Conservation (phyloP, 1,284 basidiomycete species). For the Gymnopus androsaceus region DNA sequence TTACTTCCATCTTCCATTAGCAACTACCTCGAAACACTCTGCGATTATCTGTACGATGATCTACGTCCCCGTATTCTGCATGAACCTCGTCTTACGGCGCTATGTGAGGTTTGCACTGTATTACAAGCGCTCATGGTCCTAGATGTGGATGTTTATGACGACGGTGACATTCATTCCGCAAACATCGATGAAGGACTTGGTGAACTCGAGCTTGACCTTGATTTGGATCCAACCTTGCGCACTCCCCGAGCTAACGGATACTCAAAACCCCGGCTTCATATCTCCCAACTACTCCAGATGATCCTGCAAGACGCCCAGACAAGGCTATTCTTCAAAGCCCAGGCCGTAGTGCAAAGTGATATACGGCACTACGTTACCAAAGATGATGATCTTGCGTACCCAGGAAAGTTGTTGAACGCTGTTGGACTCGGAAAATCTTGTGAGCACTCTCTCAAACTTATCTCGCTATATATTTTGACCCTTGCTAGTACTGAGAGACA, state of each 20-base stretch:
- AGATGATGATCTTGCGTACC: conserved; percentile 81
- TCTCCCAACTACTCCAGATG: conserved; percentile 79
- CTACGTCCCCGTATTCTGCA: conserved; percentile 91
- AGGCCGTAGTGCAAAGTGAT: conserved; percentile 85
- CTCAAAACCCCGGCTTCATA: conserved; percentile 39
- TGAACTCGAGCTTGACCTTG: conserved; percentile 40
- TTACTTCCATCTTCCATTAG: conserved; percentile 40
- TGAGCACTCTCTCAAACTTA: conserved; percentile 34
- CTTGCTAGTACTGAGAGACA: conserved; percentile 2
- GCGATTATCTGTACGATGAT: conserved; percentile 92
- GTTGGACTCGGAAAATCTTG: background rate
- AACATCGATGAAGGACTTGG: conserved; percentile 32
- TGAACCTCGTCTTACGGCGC: conserved; percentile 80
- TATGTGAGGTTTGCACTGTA: conserved; percentile 93
- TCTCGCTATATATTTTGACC: conserved; percentile 27
- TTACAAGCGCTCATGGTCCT: conserved; percentile 92
- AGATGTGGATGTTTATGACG: conserved; percentile 56
- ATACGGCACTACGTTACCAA: conserved; percentile 81
- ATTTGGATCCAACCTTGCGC: conserved; percentile 32
- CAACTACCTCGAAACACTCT: conserved; percentile 84
- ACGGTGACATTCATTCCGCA: conserved; percentile 20
- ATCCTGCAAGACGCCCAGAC: conserved; percentile 94
- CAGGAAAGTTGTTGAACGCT: conserved; percentile 50
- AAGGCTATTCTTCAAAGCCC: conserved; percentile 89
- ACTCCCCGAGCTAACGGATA: background rate